Percentiles rank a stretch among this genome's conserved stretches.
Conservation (phyloP, 768 basidiomycete species). For the Hygrophorus pudorinus region DNA sequence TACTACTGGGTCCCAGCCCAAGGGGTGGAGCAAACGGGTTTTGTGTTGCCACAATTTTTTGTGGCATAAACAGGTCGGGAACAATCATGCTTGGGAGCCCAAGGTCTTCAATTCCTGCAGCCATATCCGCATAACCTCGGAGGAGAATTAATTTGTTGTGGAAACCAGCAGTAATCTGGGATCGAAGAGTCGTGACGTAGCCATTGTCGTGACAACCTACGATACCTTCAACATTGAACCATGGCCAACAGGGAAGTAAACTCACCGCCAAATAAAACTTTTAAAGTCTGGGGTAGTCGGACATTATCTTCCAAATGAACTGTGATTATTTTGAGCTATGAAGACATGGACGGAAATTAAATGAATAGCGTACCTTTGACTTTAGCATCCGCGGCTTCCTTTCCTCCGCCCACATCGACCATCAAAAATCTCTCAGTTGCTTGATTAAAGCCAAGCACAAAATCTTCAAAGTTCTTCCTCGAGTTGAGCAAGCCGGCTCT, state of each 20-base stretch:
- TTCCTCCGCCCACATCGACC: constrained; percentile 59
- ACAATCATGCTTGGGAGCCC: constrained; percentile 42
- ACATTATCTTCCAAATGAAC: constrained; percentile 52
- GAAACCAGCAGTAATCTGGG: constrained; percentile 55
- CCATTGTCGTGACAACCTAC: constrained; percentile 68
- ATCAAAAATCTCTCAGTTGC: constrained; percentile 57
- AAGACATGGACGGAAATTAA: not conserved
- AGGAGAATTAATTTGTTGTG: constrained; percentile 57
- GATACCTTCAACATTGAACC: constrained; percentile 3
- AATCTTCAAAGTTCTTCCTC: constrained; percentile 46
- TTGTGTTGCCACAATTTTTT: constrained; percentile 33
- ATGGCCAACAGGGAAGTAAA: constrained; percentile 8
- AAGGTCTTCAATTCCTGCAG: constrained; percentile 47
- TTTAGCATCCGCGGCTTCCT: constrained; percentile 70
- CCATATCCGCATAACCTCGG: constrained; percentile 52
- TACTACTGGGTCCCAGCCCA: not conserved
- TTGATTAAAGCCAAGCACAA: constrained; percentile 61
- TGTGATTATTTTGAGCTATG: constrained; percentile 15
- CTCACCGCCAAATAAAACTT: constrained; percentile 59
- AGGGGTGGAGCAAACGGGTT: constrained; percentile 1
- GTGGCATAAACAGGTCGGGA: constrained; percentile 48
- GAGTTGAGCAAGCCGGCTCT: constrained; percentile 26
- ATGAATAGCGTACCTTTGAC: constrained; percentile 45
- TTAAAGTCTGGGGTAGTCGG: constrained; percentile 51
- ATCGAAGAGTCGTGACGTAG: constrained; percentile 52